phyloP scores from a whole-genome alignment of 2,329 filamentous ascomycete genomes.

The Sarocladium oryzae region DNA sequence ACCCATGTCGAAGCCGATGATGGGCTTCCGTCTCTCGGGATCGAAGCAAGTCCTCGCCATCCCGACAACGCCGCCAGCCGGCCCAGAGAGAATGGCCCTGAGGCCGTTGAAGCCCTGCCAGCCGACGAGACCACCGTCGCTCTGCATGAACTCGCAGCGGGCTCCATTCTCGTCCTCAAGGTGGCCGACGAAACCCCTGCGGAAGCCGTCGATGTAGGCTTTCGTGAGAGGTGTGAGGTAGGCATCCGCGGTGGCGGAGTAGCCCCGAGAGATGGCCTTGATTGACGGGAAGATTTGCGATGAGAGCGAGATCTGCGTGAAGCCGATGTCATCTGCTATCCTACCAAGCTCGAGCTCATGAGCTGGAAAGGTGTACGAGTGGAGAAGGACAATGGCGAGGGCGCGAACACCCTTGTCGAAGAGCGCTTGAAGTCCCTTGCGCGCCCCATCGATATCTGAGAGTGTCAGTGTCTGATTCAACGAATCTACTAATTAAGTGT shows the following conservation, averaged over 20 bases:
- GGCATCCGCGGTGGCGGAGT: conserved; percentile 36
- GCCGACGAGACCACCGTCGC: conserved; percentile 66
- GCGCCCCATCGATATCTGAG: conserved; percentile 47
- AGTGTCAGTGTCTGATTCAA: conserved; percentile 16
- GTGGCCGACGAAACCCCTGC: conserved; percentile 72
- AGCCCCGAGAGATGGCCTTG: conserved; percentile 34
- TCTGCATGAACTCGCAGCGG: conserved; percentile 93
- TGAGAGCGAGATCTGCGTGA: conserved; percentile 60
- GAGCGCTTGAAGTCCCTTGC: conserved; percentile 51
- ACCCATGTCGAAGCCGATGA: conserved; percentile 94
- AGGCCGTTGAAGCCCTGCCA: conserved; percentile 78
- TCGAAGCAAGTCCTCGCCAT: conserved; percentile 91
- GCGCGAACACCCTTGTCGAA: conserved; percentile 65
- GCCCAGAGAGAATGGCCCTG: conserved; percentile 78
- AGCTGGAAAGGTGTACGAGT: conserved; percentile 83
- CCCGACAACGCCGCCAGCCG: conserved; percentile 85
- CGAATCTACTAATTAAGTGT: no score
- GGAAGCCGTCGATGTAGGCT: conserved; percentile 61
- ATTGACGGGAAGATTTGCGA: conserved; percentile 37
- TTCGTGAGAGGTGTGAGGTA: conserved; percentile 35
- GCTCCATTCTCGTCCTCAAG: conserved; percentile 65
- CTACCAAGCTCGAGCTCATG: conserved; percentile 74
- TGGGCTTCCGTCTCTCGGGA: conserved; percentile 68
- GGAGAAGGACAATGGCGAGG: conserved; percentile 85
- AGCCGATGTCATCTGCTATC: conserved; percentile 70